A percentile compares a stretch with the other conserved stretches of the same genome.
These are phyloP conservation scores for Dichotomopilus funicola DNA, from an alignment of 2,329 filamentous ascomycete genomes.

Conservation along the genomic window DNA sequence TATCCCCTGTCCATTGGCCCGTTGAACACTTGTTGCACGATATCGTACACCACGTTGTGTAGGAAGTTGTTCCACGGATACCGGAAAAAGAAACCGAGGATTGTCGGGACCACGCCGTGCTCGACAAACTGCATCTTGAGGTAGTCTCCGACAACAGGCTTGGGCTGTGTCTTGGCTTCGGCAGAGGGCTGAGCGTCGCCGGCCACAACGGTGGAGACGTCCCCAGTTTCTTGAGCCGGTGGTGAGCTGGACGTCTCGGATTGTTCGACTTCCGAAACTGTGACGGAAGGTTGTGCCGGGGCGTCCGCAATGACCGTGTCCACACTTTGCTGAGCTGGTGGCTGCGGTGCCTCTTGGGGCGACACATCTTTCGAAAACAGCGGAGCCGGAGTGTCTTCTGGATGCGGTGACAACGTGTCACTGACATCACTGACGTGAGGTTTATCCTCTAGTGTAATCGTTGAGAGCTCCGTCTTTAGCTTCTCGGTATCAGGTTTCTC, in stretches of 20 bases:
- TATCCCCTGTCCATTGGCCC: slow-evolving; percentile 94
- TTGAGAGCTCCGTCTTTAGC: not conserved
- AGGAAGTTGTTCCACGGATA: slow-evolving; percentile 99
- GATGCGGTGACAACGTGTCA: slow-evolving; percentile 21
- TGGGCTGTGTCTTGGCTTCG: slow-evolving; percentile 30
- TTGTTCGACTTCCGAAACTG: slow-evolving; percentile 2
- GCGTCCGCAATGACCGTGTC: slow-evolving; percentile 4
- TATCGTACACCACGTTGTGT: slow-evolving; percentile 98
- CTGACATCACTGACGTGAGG: not conserved
- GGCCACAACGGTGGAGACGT: slow-evolving; percentile 25
- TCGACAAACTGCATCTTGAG: slow-evolving; percentile 96
- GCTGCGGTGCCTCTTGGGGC: not conserved
- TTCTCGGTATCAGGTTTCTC: slow-evolving; percentile 3
- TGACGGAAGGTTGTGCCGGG: not conserved
- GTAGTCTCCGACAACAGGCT: slow-evolving; percentile 80
- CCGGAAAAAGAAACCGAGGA: slow-evolving; percentile 93
- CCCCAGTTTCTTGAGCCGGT: slow-evolving; percentile 21
- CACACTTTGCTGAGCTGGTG: slow-evolving; percentile 4
- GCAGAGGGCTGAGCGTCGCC: slow-evolving; percentile 19
- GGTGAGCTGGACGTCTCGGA: slow-evolving; percentile 4
- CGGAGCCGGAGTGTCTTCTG: slow-evolving; percentile 59
- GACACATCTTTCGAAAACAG: slow-evolving; percentile 38
- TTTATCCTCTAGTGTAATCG: slow-evolving; percentile 5
- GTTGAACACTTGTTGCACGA: slow-evolving; percentile 98
- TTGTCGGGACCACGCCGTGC: slow-evolving; percentile 88